phyloP scores from a whole-genome alignment of 352 stramenopile species.

The Globisporangium cystogenes region DNA sequence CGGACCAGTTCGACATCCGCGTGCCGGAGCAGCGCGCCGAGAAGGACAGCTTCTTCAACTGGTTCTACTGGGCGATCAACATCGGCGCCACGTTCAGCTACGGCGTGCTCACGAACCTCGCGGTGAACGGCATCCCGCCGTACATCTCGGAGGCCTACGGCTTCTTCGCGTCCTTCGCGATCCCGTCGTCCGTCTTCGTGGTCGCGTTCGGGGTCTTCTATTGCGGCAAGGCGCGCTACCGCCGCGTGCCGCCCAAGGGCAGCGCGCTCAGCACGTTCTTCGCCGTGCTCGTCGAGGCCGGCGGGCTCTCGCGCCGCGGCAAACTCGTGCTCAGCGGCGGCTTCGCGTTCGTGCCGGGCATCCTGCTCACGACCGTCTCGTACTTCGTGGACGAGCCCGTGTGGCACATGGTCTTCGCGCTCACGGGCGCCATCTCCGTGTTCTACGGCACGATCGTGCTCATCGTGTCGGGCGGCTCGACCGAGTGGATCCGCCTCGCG shows the following conservation, averaged over 20 bases:
- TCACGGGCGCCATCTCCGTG: constrained; percentile 43
- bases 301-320: constrained; percentile 38
- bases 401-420: constrained; percentile 54
- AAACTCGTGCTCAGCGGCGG: constrained; percentile 75
- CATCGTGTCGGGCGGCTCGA: constrained; percentile 52
- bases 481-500: constrained; percentile 53
- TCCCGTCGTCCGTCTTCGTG: constrained; percentile 77
- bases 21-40: constrained; percentile 61
- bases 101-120: constrained; percentile 86
- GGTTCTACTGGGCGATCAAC: constrained; percentile 94
- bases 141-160: constrained; percentile 79
- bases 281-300: constrained; percentile 58
- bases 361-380: constrained; percentile 70
- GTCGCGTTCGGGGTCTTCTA: constrained; percentile 82
- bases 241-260: constrained; percentile 64
- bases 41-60: constrained; percentile 92
- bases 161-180: constrained; percentile 87
- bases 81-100: constrained; percentile 89
- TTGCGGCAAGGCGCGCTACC: constrained; percentile 52
- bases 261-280: constrained; percentile 74
- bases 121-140: constrained; percentile 83
- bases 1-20: constrained; percentile 78
- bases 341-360: constrained; percentile 61
- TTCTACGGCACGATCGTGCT: constrained; percentile 70
- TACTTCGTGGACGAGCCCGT: constrained; percentile 68